Evolutionary conservation across 331 rosid species (phyloP), one percentile per base, ranked within the genome.

Genomic region (Quercus tomentella): DNA sequence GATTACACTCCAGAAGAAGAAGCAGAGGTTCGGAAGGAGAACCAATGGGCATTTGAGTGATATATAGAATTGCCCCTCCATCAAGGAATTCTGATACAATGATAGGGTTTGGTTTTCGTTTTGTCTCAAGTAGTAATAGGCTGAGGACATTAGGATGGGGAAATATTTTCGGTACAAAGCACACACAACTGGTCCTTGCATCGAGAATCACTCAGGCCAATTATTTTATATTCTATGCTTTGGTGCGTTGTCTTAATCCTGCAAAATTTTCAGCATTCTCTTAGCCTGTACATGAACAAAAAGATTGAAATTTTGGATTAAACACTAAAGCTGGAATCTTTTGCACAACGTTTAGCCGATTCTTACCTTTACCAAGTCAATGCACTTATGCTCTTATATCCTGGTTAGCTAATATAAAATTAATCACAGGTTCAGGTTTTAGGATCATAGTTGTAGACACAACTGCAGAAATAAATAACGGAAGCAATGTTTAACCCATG

Each of bases 321-420:
- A 37, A 37, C 11, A 37, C 11, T 45, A 45, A 45, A 9, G 17
- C 4, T 12, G 45, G 45, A 37, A 37, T 35, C 41, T 35, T 35
- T 6, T 35, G 41, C 41, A 35, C 41, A 35, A 6, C 41, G 41
- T 35, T 33, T 35, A 83, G 72, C 67, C 51, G 75, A 28, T 80
- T 37, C 55, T 77, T 86, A 95, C 99, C 97, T 93, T 93, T 73
- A 75, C 77, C 99, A 94, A 95, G 82, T 91, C 96, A 79, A 95
- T 87, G 78, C 74, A 12, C 35, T 93, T 92, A 18, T 73, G 71
- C 91, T 96, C 57, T 56, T 79, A 91, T 93, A 82, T 84, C 85
- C 90, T 93, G 99, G 83, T 91, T 90, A 68, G 92, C 80, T 76
- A 86, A 80, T 70, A 95, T 90, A 84, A 95, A 95, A 73, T 89